Evolutionary conservation across 495 filamentous ascomycete species (phyloP).

Genomic region (Tuber umbilicatum): DNA sequence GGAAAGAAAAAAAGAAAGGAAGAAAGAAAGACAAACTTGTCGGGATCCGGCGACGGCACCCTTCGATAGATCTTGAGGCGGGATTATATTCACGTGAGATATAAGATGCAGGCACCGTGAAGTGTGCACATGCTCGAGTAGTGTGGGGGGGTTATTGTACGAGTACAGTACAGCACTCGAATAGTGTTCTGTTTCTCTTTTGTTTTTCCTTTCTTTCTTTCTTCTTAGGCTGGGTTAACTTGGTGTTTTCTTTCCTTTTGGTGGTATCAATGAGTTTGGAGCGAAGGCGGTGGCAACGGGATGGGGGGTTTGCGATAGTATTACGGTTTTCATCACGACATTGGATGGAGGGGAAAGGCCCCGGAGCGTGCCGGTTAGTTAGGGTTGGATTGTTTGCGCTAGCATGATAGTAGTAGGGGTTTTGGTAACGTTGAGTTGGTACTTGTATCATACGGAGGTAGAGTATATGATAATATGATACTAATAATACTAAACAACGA

Average conservation of each 20-base stretch:
- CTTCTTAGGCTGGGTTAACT: background rate
- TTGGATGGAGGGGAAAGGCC: background rate
- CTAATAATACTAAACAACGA: no score
- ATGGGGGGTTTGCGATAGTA: background rate
- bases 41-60: background rate
- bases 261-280: background rate
- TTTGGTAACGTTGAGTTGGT: no score
- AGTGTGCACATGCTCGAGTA: background rate
- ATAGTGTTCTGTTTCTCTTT: background rate
- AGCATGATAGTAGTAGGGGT: background rate
- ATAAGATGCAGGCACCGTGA: background rate
- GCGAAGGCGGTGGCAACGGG: background rate
- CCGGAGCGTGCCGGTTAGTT: background rate
- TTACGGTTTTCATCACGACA: background rate
- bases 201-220: background rate
- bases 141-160: background rate
- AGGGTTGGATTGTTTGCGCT: no score
- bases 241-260: background rate
- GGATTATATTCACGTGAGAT: conserved; percentile 4
- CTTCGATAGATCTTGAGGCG: background rate
- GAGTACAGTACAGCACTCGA: no score
- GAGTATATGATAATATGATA: no score
- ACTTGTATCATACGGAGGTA: no score
- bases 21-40: background rate
- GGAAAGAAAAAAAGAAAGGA: background rate